These are phyloP conservation scores for Limnomonas spitsbergensis DNA, from an alignment of 139 green algal genomes.

Conservation along the genomic window DNA sequence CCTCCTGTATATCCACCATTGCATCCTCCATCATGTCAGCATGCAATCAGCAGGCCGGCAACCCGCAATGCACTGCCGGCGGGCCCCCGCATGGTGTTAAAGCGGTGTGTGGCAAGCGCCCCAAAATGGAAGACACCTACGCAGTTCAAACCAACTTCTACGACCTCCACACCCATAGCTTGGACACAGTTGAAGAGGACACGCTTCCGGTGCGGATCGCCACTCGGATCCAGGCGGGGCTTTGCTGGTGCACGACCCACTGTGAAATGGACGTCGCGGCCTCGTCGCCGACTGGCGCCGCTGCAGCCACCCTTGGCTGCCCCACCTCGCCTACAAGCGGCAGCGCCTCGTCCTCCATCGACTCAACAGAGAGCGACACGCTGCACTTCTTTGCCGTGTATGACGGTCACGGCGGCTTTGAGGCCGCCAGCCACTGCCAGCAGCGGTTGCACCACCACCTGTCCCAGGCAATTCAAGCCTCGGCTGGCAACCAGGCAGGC, in stretches of 20 bases:
- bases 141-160: slow-evolving; percentile 49
- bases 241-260: background rate
- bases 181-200: slow-evolving; percentile 20
- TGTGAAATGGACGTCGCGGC: background rate
- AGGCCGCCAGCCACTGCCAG: slow-evolving; percentile 63
- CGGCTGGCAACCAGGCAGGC: background rate
- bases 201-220: slow-evolving; percentile 56
- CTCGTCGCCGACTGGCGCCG: background rate
- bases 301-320: background rate
- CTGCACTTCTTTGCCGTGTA: slow-evolving; percentile 81
- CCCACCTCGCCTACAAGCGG: slow-evolving; percentile 12
- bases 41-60: slow-evolving; percentile 2
- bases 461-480: slow-evolving; percentile 27
- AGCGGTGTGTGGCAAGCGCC: slow-evolving; percentile 61
- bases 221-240: slow-evolving; percentile 18
- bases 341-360: background rate
- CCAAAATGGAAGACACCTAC: slow-evolving; percentile 72
- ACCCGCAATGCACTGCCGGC: background rate
- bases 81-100: slow-evolving; percentile 57
- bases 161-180: slow-evolving; percentile 31
- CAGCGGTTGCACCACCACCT: slow-evolving; percentile 62
- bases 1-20: slow-evolving; percentile 3
- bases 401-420: slow-evolving; percentile 68
- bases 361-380: slow-evolving; percentile 35
- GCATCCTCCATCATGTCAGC: background rate